Evolutionary conservation across 495 filamentous ascomycete genomes (phyloP).

Genomic region (Annulohypoxylon stygium): DNA sequence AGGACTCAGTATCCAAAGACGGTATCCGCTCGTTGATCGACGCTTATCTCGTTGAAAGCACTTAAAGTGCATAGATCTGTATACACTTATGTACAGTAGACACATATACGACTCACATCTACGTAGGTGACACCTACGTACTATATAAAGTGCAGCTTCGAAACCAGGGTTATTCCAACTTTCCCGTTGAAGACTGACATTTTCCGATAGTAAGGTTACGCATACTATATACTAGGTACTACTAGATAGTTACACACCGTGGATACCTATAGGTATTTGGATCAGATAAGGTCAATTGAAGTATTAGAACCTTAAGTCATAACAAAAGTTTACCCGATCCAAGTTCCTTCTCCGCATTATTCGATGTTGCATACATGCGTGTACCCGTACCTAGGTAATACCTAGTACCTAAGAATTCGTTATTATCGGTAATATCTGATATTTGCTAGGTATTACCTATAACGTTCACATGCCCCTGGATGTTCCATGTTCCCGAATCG

Average conservation of each 20-base stretch:
- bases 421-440: not conserved
- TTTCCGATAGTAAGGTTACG: not conserved
- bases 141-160: not conserved
- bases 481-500: constrained; percentile 33
- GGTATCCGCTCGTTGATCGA: constrained; percentile 13
- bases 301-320: too few species aligned
- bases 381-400: constrained; percentile 11
- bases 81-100: not conserved
- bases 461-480: constrained; percentile 21
- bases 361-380: constrained; percentile 9
- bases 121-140: not conserved
- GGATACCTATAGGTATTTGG: too few species aligned
- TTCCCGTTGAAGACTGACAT: not conserved
- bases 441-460: not conserved
- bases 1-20: constrained; percentile 2
- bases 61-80: not conserved
- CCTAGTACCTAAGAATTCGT: not conserved
- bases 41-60: constrained; percentile 9
- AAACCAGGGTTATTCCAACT: not conserved
- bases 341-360: constrained; percentile 6
- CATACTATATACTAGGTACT: too few species aligned
- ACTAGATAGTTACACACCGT: too few species aligned
- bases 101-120: not conserved
- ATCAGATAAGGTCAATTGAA: not conserved
- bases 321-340: not conserved